These are phyloP conservation scores for Collybia nuda DNA, from an alignment of 768 basidiomycete species.

Conservation along the genomic window DNA sequence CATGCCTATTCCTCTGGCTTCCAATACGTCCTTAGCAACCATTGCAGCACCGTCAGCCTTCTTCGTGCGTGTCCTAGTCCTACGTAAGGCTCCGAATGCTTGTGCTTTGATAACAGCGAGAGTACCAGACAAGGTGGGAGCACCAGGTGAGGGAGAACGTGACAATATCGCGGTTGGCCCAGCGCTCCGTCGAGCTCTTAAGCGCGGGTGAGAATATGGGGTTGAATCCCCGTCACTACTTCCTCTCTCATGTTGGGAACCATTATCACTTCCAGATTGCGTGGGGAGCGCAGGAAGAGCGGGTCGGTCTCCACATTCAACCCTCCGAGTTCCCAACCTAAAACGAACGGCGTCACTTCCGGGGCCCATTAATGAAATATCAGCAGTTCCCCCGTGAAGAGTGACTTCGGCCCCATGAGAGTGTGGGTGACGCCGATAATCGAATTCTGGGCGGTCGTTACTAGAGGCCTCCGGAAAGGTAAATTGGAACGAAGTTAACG, in stretches of 20 bases:
- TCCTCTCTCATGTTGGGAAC: constrained; percentile 49
- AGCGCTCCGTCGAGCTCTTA: constrained; percentile 47
- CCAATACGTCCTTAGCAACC: constrained; percentile 79
- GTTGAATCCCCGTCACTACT: constrained; percentile 58
- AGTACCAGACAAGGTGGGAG: constrained; percentile 65
- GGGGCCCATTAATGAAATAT: constrained; percentile 57
- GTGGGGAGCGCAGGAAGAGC: constrained; percentile 47
- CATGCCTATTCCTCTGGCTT: constrained; percentile 72
- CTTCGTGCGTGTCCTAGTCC: constrained; percentile 75
- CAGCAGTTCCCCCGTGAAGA: constrained; percentile 72
- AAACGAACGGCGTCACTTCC: constrained; percentile 60
- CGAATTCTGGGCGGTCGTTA: constrained; percentile 64
- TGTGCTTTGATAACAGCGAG: constrained; percentile 91
- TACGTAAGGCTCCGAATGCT: constrained; percentile 81
- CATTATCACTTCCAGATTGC: constrained; percentile 50
- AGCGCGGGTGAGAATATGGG: constrained; percentile 38
- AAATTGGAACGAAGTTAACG: constrained; percentile 69
- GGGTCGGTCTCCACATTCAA: constrained; percentile 49
- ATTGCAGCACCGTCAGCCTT: constrained; percentile 70
- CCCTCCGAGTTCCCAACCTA: constrained; percentile 48
- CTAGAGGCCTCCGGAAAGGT: constrained; percentile 55
- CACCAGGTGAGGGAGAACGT: constrained; percentile 47
- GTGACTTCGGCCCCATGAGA: constrained; percentile 60
- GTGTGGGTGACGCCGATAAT: constrained; percentile 60
- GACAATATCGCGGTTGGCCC: constrained; percentile 41